These are phyloP conservation scores for Xylaria grammica DNA, from an alignment of 495 filamentous ascomycete species.

Conservation along the genomic window DNA sequence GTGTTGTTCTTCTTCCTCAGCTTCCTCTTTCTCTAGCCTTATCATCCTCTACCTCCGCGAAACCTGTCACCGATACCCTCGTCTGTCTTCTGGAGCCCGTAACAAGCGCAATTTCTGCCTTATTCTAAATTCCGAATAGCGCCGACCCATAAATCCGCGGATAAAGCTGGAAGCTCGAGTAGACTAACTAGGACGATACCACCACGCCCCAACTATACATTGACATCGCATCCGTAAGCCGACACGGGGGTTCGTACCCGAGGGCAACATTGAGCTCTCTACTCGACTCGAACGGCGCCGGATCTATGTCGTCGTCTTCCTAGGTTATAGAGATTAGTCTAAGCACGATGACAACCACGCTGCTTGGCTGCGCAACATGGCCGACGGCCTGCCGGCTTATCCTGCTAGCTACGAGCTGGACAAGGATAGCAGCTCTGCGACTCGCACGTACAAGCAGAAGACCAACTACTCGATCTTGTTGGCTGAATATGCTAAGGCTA, in stretches of 20 bases:
- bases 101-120: no score
- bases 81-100: no score
- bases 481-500: slow-evolving; percentile 50
- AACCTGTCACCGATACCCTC: no score
- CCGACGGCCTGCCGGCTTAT: slow-evolving; percentile 53
- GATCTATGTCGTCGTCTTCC: slow-evolving; percentile 56
- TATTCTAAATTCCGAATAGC: no score
- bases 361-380: slow-evolving; percentile 51
- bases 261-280: slow-evolving; percentile 52
- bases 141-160: background rate
- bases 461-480: slow-evolving; percentile 57
- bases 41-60: no score
- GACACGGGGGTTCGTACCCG: slow-evolving; percentile 37
- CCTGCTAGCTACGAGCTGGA: slow-evolving; percentile 23
- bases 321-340: slow-evolving; percentile 54
- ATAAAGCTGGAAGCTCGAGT: background rate
- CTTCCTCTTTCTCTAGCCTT: no score
- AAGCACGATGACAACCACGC: slow-evolving; percentile 55
- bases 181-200: background rate
- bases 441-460: slow-evolving; percentile 48
- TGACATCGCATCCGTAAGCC: background rate
- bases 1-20: no score
- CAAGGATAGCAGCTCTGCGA: slow-evolving; percentile 15
- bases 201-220: slow-evolving; percentile 4
- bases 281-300: slow-evolving; percentile 53